phyloP scores from a whole-genome alignment of 495 filamentous ascomycete genomes.

The Bacidia gigantensis region DNA sequence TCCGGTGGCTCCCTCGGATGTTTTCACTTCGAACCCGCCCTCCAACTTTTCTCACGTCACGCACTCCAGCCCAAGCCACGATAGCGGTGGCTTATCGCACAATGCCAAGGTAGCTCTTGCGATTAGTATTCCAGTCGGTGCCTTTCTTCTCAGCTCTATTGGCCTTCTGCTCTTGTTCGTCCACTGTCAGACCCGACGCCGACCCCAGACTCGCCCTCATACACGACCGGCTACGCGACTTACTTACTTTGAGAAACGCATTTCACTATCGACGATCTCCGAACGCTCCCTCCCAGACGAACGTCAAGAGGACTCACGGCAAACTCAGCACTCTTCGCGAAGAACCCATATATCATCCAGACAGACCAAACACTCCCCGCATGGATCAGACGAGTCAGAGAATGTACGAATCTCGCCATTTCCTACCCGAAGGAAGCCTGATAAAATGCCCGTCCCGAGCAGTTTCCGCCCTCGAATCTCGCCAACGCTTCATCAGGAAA shows the following conservation, averaged over 20 bases:
- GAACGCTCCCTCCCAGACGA: background rate
- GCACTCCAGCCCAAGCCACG: constrained; percentile 11
- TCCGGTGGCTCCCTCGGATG: constrained; percentile 28
- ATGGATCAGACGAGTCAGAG: constrained; percentile 1
- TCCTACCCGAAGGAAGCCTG: constrained; percentile 3
- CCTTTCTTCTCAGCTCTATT: constrained; percentile 26
- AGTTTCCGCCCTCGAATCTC: constrained; percentile 13
- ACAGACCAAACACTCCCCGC: constrained; percentile 3
- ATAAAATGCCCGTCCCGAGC: constrained; percentile 9
- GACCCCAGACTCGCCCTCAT: background rate
- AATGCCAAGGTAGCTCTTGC: constrained; percentile 27
- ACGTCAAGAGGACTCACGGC: background rate
- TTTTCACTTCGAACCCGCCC: constrained; percentile 33
- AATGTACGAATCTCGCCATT: constrained; percentile 3
- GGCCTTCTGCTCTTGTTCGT: constrained; percentile 14
- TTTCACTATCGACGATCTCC: constrained; percentile 7
- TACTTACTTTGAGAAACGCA: constrained; percentile 5
- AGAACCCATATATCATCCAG: background rate
- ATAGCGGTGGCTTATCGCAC: constrained; percentile 11
- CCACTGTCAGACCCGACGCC: constrained; percentile 5
- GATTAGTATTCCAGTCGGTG: constrained; percentile 34
- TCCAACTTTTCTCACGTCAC: constrained; percentile 23
- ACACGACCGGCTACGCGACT: constrained; percentile 1
- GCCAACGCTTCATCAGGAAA: background rate
- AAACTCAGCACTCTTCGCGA: background rate